Evolutionary conservation across 192 early-diverging fungal genomes (phyloP), one percentile per base, ranked within the genome.

Genomic region (Linnemannia exigua): DNA sequence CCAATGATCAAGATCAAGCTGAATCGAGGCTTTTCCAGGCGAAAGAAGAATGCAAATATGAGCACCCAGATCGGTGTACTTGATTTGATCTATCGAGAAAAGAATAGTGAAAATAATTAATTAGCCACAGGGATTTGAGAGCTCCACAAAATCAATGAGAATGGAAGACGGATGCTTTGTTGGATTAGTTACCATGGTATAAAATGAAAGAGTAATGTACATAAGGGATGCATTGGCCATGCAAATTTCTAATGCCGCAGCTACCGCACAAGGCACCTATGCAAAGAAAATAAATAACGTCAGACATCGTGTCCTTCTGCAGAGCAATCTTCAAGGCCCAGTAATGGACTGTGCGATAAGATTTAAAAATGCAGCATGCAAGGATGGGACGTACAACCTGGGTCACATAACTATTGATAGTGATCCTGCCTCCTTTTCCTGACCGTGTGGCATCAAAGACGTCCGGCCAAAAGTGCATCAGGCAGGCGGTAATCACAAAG

Each of bases 211-310:
- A 14, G 96, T 93, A 67, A 97, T 95, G 79, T 89, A 91, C 83
- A 95, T 91, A 47, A 97, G 91, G 37, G 93, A 93, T 17, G 92
- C 91, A 88, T 97, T 97, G 12, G 95, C 92, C 78, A 95, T 90
- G 52, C 95, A 94, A 80, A 97, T 96, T 78, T 97, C 96, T 33
- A 96, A 75, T 22, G 95, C 95, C 31, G 96, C 95, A 9, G 95
- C 92, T 20, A 95, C 76, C 16, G 94, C 96, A 80, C 93, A 94
- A 12, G 95, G 95, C 17, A 95, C 77, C 73, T 89, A 67, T 31
- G 38, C 68, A 31, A n/a, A 38, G 4, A 63, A 3, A 35, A 67
- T 47, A 38, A 72, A 63, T 22, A 41, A 38, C 41, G 17, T 35
- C 35, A 44, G 22, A 28, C n/a, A 35, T 79, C 66, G 15, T 31